phyloP scores from a whole-genome alignment of 148 eudicot species.

The Dianthus caryophyllus region DNA sequence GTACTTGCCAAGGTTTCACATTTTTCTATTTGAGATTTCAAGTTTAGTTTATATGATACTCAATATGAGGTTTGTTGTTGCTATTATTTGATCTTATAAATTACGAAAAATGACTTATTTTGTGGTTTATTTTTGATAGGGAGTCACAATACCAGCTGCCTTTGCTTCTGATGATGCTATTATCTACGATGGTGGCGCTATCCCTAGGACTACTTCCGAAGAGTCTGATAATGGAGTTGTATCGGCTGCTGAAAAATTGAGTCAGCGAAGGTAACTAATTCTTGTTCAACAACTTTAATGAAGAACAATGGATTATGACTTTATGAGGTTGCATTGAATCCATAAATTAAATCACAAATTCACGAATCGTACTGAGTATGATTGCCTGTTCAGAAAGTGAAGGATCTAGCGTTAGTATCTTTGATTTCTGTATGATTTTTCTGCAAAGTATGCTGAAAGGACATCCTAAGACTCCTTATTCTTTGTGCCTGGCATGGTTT shows the following conservation, averaged over 20 bases:
- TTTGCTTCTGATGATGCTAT: conserved; percentile 28
- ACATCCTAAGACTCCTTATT: not conserved
- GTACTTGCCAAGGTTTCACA: conserved; percentile 70
- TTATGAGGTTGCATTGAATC: not conserved
- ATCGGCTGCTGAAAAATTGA: conserved; percentile 21
- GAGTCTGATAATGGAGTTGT: conserved; percentile 31
- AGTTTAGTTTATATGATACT: no score
- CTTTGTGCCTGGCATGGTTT: not conserved
- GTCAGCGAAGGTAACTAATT: conserved; percentile 36
- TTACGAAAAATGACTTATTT: conserved; percentile 1
- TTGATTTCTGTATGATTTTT: not conserved
- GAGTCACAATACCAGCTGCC: conserved; percentile 42
- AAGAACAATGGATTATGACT: no score
- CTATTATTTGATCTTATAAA: not conserved
- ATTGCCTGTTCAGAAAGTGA: not conserved
- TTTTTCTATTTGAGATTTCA: not conserved
- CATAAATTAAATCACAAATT: not conserved
- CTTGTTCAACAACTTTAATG: no score
- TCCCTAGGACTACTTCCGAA: conserved; percentile 24
- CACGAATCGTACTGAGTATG: not conserved
- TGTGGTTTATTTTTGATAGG: conserved; percentile 37
- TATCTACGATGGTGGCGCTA: conserved; percentile 34
- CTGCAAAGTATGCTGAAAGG: not conserved
- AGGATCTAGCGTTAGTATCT: not conserved
- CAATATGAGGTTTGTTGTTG: not conserved